phyloP scores from a whole-genome alignment of 2,329 filamentous ascomycete species.

The Fusarium oxysporum region DNA sequence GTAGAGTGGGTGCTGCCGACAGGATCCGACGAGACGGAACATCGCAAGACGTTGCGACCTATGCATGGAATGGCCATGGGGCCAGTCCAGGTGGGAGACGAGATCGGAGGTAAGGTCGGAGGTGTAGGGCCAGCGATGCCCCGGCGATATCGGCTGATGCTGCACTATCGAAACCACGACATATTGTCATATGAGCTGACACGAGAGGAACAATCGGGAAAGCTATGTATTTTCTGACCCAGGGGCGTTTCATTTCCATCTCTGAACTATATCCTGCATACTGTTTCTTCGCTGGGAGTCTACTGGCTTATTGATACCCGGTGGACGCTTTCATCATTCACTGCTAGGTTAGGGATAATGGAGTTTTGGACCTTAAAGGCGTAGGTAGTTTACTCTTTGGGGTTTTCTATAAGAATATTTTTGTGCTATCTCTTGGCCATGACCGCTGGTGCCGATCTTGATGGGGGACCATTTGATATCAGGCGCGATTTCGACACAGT shows the following conservation, averaged over 20 bases:
- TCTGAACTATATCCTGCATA: not conserved
- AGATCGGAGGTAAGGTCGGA: slow-evolving; percentile 36
- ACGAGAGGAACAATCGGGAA: slow-evolving; percentile 53
- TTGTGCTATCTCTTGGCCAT: slow-evolving; percentile 1
- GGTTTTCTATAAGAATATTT: not conserved
- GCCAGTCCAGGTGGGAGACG: slow-evolving; percentile 65
- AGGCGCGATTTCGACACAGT: not conserved
- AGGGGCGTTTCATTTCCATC: slow-evolving; percentile 13
- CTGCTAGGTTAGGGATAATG: slow-evolving; percentile 9
- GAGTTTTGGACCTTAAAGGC: slow-evolving; percentile 7
- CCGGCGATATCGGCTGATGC: slow-evolving; percentile 73
- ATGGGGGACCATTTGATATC: not conserved
- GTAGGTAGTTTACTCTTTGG: not conserved
- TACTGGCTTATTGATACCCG: slow-evolving; percentile 33
- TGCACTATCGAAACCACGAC: slow-evolving; percentile 78
- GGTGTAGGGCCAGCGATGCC: slow-evolving; percentile 42
- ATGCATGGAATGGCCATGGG: slow-evolving; percentile 76
- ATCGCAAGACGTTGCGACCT: slow-evolving; percentile 59
- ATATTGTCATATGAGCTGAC: slow-evolving; percentile 77
- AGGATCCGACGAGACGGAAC: slow-evolving; percentile 57
- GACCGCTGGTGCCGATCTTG: not conserved
- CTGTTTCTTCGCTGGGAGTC: slow-evolving; percentile 13
- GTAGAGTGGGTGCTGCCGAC: slow-evolving; percentile 66
- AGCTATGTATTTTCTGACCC: slow-evolving; percentile 52
- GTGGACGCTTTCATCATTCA: slow-evolving; percentile 13